Base-by-base conservation (phyloP, 1,139 yeast species). In the Arxiozyma slooffiae region DNA sequence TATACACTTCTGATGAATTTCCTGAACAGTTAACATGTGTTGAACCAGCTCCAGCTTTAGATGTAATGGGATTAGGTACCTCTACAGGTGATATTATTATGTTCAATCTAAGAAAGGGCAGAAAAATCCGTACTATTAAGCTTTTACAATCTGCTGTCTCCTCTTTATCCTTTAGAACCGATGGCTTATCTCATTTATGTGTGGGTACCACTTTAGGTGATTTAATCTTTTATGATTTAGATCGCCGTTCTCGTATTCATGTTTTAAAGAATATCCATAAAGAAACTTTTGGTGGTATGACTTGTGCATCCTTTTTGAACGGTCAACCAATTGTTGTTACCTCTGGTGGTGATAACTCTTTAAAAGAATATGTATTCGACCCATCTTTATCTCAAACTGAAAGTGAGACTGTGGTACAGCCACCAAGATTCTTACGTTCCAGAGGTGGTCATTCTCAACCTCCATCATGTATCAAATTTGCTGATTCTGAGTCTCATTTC, bases 391-490 rank as follows among this genome's bases (percentile, higher is more conserved):
- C 92, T 0, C 74, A 84, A 17, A 72, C 83, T n/a, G 78, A 81
- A 57, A 68, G 78, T 2, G 68, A 62, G 38, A 58, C 65, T 4
- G 80, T 88, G 36, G 82, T 84, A 6, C 80, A 94, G 7, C 96
- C 97, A 1, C 98, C 98, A 41, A 82, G 98, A 64, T 81, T 84
- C 55, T 75, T 94, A 60, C 80, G 98, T 67, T 85, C 95, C 0
- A 79, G 98, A 66, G 97, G 97, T 60, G 99, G 99, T 16, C 98
- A 94, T 67, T 81, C 96, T 3, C 85, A 88, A 22, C 96, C 98
- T 7, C 95, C 98, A 3, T 75, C 85, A 0, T 70, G 80, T 14
- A 81, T 94, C 47, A 73, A 75, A 38, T 94, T 92, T 67, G 88
- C 95, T 3, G 85, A 86, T 59, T 79, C 80, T 20, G 82, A 80